phyloP scores from a whole-genome alignment of 1,284 basidiomycete species.

The Boletellus sp. region DNA sequence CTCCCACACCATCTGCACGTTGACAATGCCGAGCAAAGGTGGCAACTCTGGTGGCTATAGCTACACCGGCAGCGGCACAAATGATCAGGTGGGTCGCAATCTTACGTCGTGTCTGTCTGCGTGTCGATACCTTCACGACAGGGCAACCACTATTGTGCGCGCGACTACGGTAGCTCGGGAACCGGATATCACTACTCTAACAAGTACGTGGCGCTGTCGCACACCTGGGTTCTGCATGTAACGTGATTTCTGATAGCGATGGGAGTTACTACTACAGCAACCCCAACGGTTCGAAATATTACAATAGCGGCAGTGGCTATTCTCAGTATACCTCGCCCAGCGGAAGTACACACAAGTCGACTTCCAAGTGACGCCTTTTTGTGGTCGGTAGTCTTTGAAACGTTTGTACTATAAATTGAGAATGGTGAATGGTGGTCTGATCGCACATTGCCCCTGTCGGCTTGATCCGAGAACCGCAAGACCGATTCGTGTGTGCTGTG shows the following conservation, averaged over 20 bases:
- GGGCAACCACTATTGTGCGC: constrained; percentile 58
- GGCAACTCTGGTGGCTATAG: constrained; percentile 32
- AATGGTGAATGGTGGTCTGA: no score
- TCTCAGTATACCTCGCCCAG: constrained; percentile 51
- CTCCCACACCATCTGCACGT: not conserved
- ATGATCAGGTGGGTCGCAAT: constrained; percentile 39
- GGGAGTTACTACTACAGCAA: constrained; percentile 61
- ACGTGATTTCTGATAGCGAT: constrained; percentile 33
- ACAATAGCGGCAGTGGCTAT: constrained; percentile 47
- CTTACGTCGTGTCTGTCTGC: not conserved
- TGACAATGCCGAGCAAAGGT: constrained; percentile 18
- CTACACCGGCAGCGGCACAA: constrained; percentile 48
- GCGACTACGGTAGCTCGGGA: constrained; percentile 39
- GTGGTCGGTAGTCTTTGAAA: no score
- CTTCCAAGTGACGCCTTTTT: constrained; percentile 21
- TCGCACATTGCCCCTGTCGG: no score
- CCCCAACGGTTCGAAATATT: constrained; percentile 58
- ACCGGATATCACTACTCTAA: constrained; percentile 61
- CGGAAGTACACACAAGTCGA: constrained; percentile 35
- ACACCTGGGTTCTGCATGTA: not conserved
- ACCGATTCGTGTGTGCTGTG: no score
- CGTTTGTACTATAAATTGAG: no score
- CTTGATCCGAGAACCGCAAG: no score
- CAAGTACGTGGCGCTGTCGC: constrained; percentile 29
- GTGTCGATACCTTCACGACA: constrained; percentile 19